Evolutionary conservation across 768 basidiomycete genomes (phyloP).

Genomic region (Cyclocybe cylindracea): DNA sequence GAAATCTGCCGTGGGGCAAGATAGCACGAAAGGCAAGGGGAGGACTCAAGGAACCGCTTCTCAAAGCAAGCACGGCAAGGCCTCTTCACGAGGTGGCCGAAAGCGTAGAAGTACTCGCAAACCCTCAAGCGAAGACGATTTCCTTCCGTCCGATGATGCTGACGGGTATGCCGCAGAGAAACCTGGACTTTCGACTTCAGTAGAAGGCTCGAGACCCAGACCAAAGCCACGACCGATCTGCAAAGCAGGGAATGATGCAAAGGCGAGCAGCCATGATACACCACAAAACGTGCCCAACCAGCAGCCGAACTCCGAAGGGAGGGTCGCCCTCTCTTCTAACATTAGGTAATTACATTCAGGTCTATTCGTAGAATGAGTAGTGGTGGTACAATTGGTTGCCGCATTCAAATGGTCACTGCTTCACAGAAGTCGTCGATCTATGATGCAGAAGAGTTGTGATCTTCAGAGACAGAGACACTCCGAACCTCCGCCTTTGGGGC

Average conservation of each 20-base stretch:
- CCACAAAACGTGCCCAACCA: neutral
- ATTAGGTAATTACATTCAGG: no score
- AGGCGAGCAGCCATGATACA: neutral
- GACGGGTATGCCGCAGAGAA: conserved; percentile 3
- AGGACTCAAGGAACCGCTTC: neutral
- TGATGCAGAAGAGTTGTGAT: conserved; percentile 4
- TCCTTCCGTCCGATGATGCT: neutral
- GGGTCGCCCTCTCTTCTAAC: neutral
- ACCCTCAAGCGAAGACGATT: conserved; percentile 3
- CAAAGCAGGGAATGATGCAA: conserved; percentile 6
- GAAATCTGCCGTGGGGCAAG: conserved; percentile 6
- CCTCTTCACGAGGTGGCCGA: conserved; percentile 1
- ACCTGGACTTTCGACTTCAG: conserved; percentile 14
- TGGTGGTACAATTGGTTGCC: neutral
- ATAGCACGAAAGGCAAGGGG: conserved; percentile 9
- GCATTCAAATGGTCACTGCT: neutral
- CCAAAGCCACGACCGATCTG: conserved; percentile 29
- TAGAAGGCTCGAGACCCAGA: conserved; percentile 31
- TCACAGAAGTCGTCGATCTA: neutral
- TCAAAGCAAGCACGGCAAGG: neutral
- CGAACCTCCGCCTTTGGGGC: conserved; percentile 38
- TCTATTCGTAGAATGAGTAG: no score
- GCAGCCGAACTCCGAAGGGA: neutral
- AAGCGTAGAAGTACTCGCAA: neutral
- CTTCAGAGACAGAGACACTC: neutral